phyloP scores from a whole-genome alignment of 1,284 basidiomycete genomes.

The Melampsora abietis-canadensis region DNA sequence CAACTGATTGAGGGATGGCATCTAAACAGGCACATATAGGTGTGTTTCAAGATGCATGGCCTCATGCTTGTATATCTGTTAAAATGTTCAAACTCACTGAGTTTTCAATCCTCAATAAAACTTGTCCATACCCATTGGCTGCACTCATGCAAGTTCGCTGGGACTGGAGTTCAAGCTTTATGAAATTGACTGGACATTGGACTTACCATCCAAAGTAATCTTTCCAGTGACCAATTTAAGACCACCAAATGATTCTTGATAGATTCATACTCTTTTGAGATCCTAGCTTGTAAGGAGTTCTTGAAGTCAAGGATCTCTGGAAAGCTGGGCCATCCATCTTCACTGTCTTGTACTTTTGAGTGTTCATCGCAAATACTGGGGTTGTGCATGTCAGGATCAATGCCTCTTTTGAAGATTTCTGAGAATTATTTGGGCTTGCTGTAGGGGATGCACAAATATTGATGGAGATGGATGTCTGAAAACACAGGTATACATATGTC shows the following conservation, averaged over 20 bases:
- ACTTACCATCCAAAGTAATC: constrained; percentile 64
- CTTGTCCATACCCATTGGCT: background rate
- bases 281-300: constrained; percentile 66
- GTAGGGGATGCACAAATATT: constrained; percentile 69
- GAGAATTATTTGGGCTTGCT: constrained; percentile 73
- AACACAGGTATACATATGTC: constrained; percentile 79
- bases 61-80: constrained; percentile 48
- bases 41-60: constrained; percentile 64
- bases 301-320: constrained; percentile 73
- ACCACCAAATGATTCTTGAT: constrained; percentile 58
- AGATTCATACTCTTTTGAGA: constrained; percentile 70
- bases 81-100: too few species aligned
- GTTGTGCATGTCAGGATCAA: constrained; percentile 70
- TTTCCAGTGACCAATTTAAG: constrained; percentile 67
- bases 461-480: constrained; percentile 84
- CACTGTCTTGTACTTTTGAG: constrained; percentile 74
- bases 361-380: constrained; percentile 63
- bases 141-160: background rate
- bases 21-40: constrained; percentile 87
- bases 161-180: background rate
- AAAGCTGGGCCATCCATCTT: constrained; percentile 82
- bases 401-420: constrained; percentile 68
- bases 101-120: too few species aligned
- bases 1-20: constrained; percentile 72
- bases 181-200: background rate